Conservation (phyloP, 2,329 filamentous ascomycete species). For the Aspergillus aculeatinus region DNA sequence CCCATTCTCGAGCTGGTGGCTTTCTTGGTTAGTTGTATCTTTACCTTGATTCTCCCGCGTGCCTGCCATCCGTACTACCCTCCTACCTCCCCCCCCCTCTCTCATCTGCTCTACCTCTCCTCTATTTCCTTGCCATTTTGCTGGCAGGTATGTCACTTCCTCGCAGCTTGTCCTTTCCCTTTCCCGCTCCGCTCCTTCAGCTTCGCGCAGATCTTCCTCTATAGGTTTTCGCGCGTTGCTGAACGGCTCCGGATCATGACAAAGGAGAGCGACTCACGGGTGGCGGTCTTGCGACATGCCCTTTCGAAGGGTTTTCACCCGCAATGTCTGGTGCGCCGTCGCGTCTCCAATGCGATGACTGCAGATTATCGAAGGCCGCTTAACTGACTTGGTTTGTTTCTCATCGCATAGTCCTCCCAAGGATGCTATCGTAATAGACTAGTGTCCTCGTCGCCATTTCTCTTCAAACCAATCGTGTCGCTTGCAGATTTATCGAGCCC, state of each 20-base stretch:
- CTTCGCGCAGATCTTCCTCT: slow-evolving; percentile 10
- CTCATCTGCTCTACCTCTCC: neutral
- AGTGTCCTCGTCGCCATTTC: slow-evolving; percentile 5
- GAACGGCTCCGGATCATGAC: neutral
- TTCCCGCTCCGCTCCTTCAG: neutral
- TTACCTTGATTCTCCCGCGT: slow-evolving; percentile 7
- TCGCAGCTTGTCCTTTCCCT: neutral
- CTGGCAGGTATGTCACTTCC: slow-evolving; percentile 3
- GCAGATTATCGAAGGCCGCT: neutral
- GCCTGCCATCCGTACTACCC: neutral
- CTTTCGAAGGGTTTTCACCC: slow-evolving; percentile 5
- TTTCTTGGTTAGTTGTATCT: slow-evolving; percentile 20
- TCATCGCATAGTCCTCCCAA: slow-evolving; percentile 20
- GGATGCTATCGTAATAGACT: slow-evolving; percentile 33
- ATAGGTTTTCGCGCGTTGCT: neutral
- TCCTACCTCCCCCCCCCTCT: slow-evolving; percentile 7
- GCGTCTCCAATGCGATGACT: slow-evolving; percentile 14
- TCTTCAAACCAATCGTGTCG: slow-evolving; percentile 15
- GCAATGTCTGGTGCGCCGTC: slow-evolving; percentile 16
- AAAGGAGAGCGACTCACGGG: neutral
- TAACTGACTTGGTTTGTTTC: slow-evolving; percentile 17
- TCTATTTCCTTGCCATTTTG: neutral
- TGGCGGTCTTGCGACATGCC: slow-evolving; percentile 15
- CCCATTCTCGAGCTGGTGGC: slow-evolving; percentile 7
- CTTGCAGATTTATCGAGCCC: slow-evolving; percentile 18